Conservation (phyloP, 1,139 yeast species). For the Pichia inconspicua region DNA sequence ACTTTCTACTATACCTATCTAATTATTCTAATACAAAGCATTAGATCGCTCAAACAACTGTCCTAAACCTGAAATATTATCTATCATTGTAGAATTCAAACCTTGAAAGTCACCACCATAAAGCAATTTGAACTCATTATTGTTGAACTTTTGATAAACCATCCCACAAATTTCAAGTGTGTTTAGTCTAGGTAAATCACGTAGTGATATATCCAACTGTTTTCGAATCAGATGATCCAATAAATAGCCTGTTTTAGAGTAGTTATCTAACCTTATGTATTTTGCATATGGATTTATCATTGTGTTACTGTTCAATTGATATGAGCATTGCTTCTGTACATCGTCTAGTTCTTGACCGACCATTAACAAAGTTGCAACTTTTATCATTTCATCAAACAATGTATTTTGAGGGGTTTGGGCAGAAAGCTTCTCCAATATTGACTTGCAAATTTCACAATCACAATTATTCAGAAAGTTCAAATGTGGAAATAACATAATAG, state of each 20-base stretch:
- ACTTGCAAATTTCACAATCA: conserved; percentile 17
- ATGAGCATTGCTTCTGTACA: conserved; percentile 10
- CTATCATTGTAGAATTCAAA: conserved; percentile 16
- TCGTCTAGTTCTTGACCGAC: conserved; percentile 25
- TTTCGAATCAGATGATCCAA: conserved; percentile 23
- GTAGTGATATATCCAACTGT: conserved; percentile 21
- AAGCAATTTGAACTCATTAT: conserved; percentile 14
- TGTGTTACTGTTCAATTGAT: conserved; percentile 2
- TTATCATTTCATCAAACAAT: conserved; percentile 21
- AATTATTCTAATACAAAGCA: not conserved
- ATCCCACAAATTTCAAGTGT: conserved; percentile 26
- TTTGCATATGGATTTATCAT: conserved; percentile 9
- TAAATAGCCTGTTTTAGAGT: conserved; percentile 18
- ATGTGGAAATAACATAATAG: conserved; percentile 22
- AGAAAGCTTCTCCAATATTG: conserved; percentile 11
- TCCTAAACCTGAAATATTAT: conserved; percentile 22
- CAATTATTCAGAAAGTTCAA: conserved; percentile 23
- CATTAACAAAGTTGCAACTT: conserved; percentile 24
- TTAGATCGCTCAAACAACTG: conserved; percentile 17
- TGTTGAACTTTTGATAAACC: conserved; percentile 16
- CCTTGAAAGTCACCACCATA: conserved; percentile 20
- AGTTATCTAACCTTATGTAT: conserved; percentile 4
- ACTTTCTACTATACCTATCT: not conserved
- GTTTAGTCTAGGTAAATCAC: conserved; percentile 15
- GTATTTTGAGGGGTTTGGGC: conserved; percentile 1